phyloP scores from a whole-genome alignment of 768 basidiomycete species.

The Agaricus blazei region DNA sequence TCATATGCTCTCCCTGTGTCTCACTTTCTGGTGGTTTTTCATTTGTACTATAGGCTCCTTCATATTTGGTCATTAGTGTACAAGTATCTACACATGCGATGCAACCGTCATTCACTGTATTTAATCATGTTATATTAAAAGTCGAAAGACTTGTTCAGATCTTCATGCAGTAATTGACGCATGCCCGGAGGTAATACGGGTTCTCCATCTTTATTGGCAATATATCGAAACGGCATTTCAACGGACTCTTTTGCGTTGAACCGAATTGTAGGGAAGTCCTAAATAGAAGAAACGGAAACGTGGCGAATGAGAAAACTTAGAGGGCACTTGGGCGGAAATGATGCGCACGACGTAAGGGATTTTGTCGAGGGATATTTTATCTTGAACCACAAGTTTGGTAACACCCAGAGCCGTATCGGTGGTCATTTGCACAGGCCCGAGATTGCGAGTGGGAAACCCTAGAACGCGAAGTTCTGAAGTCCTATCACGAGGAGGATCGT shows the following conservation, averaged over 20 bases:
- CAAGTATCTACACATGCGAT: background rate
- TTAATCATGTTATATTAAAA: conserved; percentile 36
- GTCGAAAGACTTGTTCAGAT: conserved; percentile 84
- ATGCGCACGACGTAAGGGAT: conserved; percentile 68
- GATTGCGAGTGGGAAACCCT: conserved; percentile 82
- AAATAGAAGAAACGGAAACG: background rate
- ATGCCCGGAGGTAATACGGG: conserved; percentile 88
- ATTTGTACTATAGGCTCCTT: conserved; percentile 7
- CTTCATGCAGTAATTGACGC: conserved; percentile 78
- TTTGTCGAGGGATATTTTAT: conserved; percentile 64
- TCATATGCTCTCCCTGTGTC: background rate
- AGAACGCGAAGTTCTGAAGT: conserved; percentile 82
- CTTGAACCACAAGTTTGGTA: conserved; percentile 75
- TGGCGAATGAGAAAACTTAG: background rate
- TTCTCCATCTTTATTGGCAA: conserved; percentile 38
- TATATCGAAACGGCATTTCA: conserved; percentile 94
- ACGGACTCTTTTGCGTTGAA: conserved; percentile 89
- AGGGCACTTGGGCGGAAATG: background rate
- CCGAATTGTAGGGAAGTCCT: conserved; percentile 87
- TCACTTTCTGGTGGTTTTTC: background rate
- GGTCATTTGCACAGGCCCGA: conserved; percentile 94
- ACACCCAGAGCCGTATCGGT: conserved; percentile 96
- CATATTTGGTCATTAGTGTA: conserved; percentile 6
- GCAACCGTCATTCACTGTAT: background rate
- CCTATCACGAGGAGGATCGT: conserved; percentile 93